Evolutionary conservation across 176 grass and related monocot species (phyloP).

Genomic region (Chloris gayana): DNA sequence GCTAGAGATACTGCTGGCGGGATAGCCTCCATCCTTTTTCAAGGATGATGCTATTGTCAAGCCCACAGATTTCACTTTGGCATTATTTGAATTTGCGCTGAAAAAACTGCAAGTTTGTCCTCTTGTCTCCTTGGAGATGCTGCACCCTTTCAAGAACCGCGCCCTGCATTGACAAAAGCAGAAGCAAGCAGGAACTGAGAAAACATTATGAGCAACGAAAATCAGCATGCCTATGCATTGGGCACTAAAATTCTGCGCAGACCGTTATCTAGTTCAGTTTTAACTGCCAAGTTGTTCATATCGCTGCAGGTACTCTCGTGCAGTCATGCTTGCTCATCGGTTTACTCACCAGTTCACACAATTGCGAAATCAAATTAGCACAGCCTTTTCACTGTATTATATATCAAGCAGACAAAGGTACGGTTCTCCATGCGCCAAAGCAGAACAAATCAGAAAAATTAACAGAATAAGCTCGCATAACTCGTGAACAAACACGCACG

Average conservation of each 20-base stretch:
- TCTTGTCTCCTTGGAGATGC: constrained; percentile 32
- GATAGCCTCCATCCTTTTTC: constrained; percentile 36
- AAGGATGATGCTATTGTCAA: constrained; percentile 46
- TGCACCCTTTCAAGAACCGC: constrained; percentile 20
- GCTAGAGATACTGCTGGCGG: constrained; percentile 1
- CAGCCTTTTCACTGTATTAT: neutral
- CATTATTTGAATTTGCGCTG: constrained; percentile 32
- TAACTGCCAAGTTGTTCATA: neutral
- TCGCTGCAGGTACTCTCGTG: neutral
- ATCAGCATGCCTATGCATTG: neutral
- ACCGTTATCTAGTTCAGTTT: neutral
- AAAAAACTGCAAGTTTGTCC: constrained; percentile 14
- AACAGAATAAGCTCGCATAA: neutral
- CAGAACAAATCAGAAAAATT: neutral
- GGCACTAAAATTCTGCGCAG: neutral
- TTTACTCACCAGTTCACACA: neutral
- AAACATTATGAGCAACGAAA: neutral
- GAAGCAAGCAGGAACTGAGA: neutral
- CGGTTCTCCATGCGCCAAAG: neutral
- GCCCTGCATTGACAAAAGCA: constrained; percentile 35
- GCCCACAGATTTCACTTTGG: constrained; percentile 22
- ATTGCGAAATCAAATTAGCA: neutral
- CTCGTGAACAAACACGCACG: neutral
- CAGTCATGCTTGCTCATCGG: neutral
- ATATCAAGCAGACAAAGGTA: neutral